These are phyloP conservation scores for Coniophora puteana DNA, from an alignment of 1,284 basidiomycete genomes.

Conservation along the genomic window DNA sequence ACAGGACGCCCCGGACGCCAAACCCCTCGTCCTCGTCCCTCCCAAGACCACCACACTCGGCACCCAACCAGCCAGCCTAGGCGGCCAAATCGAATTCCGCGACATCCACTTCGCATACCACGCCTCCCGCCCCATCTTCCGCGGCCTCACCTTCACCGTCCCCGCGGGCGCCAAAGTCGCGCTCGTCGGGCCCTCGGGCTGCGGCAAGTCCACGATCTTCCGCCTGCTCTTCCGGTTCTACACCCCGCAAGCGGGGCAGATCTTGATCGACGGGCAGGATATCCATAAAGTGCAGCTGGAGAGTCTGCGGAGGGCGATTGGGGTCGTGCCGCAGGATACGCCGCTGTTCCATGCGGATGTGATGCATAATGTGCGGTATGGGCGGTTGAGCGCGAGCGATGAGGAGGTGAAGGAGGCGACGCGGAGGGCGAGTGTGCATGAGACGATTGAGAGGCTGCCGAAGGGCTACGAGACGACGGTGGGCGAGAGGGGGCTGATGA, in stretches of 20 bases:
- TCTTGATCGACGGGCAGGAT: slow-evolving; percentile 86
- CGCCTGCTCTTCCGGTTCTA: slow-evolving; percentile 95
- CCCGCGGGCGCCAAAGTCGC: slow-evolving; percentile 96
- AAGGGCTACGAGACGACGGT: slow-evolving; percentile 90
- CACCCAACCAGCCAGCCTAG: slow-evolving; percentile 67
- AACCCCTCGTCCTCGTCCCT: slow-evolving; percentile 2
- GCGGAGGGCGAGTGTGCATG: slow-evolving; percentile 83
- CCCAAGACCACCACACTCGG: slow-evolving; percentile 64
- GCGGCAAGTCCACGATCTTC: slow-evolving; percentile 97
- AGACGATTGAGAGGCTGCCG: slow-evolving; percentile 77
- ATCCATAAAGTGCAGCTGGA: slow-evolving; percentile 73
- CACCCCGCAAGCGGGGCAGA: slow-evolving; percentile 76
- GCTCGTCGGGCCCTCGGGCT: slow-evolving; percentile 94
- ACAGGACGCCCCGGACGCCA: no score
- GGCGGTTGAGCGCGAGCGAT: slow-evolving; percentile 84
- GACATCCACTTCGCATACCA: slow-evolving; percentile 93
- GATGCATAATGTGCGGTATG: slow-evolving; percentile 94
- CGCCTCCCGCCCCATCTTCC: slow-evolving; percentile 87
- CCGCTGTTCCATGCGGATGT: slow-evolving; percentile 96
- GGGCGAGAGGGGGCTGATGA: slow-evolving; percentile 96
- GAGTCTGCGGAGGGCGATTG: slow-evolving; percentile 75
- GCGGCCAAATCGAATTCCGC: slow-evolving; percentile 90
- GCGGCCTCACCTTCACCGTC: slow-evolving; percentile 84
- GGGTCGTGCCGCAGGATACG: slow-evolving; percentile 97
- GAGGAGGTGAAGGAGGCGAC: slow-evolving; percentile 86